phyloP scores from a whole-genome alignment of 257 asterid species.

The Cynanchum wilfordii region DNA sequence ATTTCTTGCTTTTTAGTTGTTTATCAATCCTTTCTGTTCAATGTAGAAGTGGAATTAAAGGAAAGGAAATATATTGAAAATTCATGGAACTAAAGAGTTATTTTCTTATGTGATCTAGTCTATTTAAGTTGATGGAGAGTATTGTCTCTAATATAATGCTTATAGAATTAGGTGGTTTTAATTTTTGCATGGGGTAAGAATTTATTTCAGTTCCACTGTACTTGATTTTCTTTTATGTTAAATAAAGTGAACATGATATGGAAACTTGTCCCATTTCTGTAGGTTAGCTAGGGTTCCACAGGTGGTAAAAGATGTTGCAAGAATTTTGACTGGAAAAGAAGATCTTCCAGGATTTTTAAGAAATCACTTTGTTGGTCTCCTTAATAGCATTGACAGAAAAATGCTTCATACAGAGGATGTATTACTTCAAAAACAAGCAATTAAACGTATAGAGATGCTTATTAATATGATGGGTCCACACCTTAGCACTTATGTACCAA shows the following conservation, averaged over 20 bases:
- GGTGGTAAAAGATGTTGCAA: conserved; percentile 75
- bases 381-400: conserved; percentile 83
- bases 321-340: conserved; percentile 63
- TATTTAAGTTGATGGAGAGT: background rate
- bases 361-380: conserved; percentile 80
- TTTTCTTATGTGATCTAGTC: background rate
- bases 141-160: background rate
- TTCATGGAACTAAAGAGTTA: background rate
- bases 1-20: background rate
- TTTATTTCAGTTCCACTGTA: background rate
- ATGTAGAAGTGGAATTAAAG: conserved; percentile 3
- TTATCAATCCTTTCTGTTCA: background rate
- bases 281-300: conserved; percentile 84
- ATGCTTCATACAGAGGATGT: conserved; percentile 80
- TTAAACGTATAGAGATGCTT: conserved; percentile 80
- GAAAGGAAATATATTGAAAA: background rate
- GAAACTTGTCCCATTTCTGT: conserved; percentile 19
- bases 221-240: conserved; percentile 2
- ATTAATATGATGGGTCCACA: conserved; percentile 85
- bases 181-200: background rate
- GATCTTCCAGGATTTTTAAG: conserved; percentile 85
- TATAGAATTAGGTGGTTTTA: background rate
- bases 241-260: conserved; percentile 2
- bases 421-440: conserved; percentile 78
- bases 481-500: conserved; percentile 85